Conservation (phyloP, 345 rosid genomes). For the Dimocarpus longan region DNA sequence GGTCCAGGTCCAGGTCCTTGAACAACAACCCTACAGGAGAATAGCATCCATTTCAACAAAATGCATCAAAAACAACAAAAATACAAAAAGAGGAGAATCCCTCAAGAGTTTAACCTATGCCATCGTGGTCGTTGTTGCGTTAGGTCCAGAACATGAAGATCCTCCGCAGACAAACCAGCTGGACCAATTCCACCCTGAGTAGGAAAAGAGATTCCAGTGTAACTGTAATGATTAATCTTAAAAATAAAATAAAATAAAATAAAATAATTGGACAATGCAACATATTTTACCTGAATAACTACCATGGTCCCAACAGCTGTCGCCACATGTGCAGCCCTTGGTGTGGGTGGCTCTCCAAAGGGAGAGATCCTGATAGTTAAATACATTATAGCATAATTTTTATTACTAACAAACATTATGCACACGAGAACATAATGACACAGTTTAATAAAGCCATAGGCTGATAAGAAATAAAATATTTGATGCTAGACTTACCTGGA, state of each 20-base stretch:
- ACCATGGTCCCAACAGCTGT: constrained; percentile 99
- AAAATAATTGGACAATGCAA: constrained; percentile 8
- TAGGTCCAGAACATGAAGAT: constrained; percentile 98
- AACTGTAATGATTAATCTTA: constrained; percentile 4
- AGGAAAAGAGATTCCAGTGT: constrained; percentile 20
- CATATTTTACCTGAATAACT: constrained; percentile 81
- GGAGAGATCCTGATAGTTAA: constrained; percentile 68
- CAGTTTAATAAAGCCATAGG: neutral
- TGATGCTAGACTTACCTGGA: constrained; percentile 62
- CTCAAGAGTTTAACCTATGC: constrained; percentile 69
- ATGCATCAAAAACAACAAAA: neutral
- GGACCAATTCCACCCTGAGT: constrained; percentile 98
- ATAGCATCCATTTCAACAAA: constrained; percentile 26
- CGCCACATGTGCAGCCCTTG: constrained; percentile 99
- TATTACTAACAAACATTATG: neutral
- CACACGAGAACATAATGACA: neutral
- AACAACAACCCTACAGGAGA: constrained; percentile 81
- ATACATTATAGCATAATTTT: constrained; percentile 1
- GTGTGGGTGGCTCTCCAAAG: constrained; percentile 95
- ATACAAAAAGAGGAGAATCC: constrained; percentile 12
- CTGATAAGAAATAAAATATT: constrained; percentile 10
- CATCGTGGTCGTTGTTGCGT: constrained; percentile 95
- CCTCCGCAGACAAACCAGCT: constrained; percentile 98
- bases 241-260: neutral
- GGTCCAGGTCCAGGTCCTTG: constrained; percentile 99